Base-by-base conservation (phyloP, 257 asterid species). In the Jasminum sambac region DNA sequence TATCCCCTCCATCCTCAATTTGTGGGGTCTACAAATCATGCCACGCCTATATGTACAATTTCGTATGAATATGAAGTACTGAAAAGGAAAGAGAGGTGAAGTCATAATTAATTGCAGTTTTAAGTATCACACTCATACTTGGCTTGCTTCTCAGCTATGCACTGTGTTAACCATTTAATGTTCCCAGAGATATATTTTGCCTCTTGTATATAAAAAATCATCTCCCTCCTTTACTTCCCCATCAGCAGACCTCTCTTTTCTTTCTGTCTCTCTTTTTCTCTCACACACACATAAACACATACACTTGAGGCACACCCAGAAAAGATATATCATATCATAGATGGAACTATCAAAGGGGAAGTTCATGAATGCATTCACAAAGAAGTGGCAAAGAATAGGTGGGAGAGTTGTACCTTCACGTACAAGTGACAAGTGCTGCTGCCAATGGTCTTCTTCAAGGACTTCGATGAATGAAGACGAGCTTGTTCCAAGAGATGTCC, bases 401-500 rank as follows among this genome's bases (percentile, higher is more conserved):
- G 68, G 70, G 5, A 71, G 77, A 70, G 82, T 57, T 64, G 72
- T 72, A 70, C 84, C 95, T 71, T 81, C 76, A 40, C 74, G 78
- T 3, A 71, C 77, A 12, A 74, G 88, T 44, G 76, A 77, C 1
- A 50, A 25, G 44, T 88, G 96, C 78, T 84, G 96, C 77, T 84
- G 96, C 46, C 71, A 74, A 46, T 83, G 91, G 92, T 68, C 83
- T 5, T 68, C 83, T 5, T 13, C 75, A 25, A 80, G 86, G 92
- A 76, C 81, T 13, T 69, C 79, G 3, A 14, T 69, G 66, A 84
- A 70, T 8, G 89, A 84, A 21, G 89, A 84, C 74, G 73, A 74
- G 65, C 69, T 64, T 16, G 90, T 90, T 39, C 97, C 95, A 0
- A 76, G 76, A 16, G 98, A 90, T 58, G 98, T 93, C 36, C 97